These are phyloP conservation scores for Erythrophleum ivorense DNA, from an alignment of 331 rosid species.

Conservation along the genomic window DNA sequence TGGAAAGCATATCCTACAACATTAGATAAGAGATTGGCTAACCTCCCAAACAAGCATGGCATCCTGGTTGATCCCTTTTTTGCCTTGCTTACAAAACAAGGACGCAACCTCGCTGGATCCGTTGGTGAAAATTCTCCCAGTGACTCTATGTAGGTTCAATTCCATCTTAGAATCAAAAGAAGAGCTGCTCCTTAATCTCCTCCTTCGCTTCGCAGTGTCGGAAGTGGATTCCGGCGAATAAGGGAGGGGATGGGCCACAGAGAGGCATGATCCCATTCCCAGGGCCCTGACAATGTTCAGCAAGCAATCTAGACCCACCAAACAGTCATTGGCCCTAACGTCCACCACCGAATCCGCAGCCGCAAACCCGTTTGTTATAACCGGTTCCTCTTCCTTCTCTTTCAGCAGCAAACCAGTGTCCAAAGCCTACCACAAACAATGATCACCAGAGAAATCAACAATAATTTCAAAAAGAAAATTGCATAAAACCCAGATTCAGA, in stretches of 20 bases:
- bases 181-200: constrained; percentile 47
- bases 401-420: constrained; percentile 14
- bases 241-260: constrained; percentile 45
- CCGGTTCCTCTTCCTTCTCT: constrained; percentile 16
- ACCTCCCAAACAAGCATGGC: constrained; percentile 93
- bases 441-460: not conserved
- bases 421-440: constrained; percentile 44
- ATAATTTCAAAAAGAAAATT: not conserved
- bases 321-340: constrained; percentile 64
- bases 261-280: constrained; percentile 91
- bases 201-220: constrained; percentile 47
- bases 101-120: constrained; percentile 58
- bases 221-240: constrained; percentile 48
- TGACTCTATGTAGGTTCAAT: constrained; percentile 52
- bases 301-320: constrained; percentile 81
- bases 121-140: constrained; percentile 58
- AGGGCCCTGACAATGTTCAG: constrained; percentile 84
- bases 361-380: constrained; percentile 41
- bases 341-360: constrained; percentile 75
- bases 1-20: constrained; percentile 7
- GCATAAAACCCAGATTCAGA: constrained; percentile 3
- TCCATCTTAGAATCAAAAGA: constrained; percentile 47
- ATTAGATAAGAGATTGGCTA: constrained; percentile 3
- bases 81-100: constrained; percentile 66
- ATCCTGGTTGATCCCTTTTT: constrained; percentile 74